phyloP scores from a whole-genome alignment of 371 early-diverging fungal genomes.

The Nosema bombycis region DNA sequence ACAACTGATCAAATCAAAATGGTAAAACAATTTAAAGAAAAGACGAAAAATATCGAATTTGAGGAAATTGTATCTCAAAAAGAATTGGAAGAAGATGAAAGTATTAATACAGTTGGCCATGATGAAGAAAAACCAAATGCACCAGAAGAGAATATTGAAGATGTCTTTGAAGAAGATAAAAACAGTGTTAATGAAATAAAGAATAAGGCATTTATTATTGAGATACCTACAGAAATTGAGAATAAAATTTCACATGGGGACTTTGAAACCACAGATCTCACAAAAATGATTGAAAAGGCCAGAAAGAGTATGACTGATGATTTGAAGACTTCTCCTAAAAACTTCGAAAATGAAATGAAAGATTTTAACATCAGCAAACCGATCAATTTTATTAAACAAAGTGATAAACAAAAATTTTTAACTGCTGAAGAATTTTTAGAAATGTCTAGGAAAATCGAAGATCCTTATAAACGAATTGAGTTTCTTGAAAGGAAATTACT shows the following conservation, averaged over 20 bases:
- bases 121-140: background rate
- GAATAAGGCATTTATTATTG: background rate
- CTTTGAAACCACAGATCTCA: background rate
- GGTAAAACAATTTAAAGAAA: background rate
- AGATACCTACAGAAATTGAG: background rate
- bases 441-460: background rate
- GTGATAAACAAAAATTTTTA: background rate
- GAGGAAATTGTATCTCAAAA: background rate
- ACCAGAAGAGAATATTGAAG: background rate
- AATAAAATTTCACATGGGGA: slow-evolving; percentile 5
- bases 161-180: slow-evolving; percentile 1
- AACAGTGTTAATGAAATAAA: background rate
- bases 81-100: background rate
- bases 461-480: background rate
- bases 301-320: background rate
- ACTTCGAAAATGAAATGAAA: slow-evolving; percentile 30
- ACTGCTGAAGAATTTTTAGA: background rate
- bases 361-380: background rate
- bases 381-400: background rate
- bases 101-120: too few relatives aligned
- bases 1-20: background rate
- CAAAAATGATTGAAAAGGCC: slow-evolving; percentile 16
- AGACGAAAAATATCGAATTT: background rate
- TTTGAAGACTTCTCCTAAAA: background rate
- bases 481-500: background rate